phyloP scores from a whole-genome alignment of 495 filamentous ascomycete genomes.

The Aspergillus bertholletiae region DNA sequence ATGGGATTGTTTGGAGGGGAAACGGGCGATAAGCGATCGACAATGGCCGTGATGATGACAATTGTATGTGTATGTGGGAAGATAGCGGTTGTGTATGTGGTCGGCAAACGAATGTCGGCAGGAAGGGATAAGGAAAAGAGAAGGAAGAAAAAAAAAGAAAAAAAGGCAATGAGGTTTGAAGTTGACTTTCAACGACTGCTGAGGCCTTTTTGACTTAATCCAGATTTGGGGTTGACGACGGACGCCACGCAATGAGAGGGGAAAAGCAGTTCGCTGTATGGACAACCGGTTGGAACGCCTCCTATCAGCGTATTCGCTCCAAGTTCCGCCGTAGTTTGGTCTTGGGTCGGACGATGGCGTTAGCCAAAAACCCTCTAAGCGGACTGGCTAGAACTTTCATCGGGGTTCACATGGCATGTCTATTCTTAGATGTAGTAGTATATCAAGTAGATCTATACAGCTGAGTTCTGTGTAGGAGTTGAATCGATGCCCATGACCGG shows the following conservation, averaged over 20 bases:
- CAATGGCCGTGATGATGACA: background rate
- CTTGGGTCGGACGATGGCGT: slow-evolving; percentile 8
- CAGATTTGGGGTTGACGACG: slow-evolving; percentile 23
- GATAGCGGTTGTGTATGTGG: background rate
- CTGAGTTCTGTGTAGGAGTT: too few relatives aligned
- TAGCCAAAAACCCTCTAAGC: background rate
- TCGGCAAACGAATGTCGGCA: background rate
- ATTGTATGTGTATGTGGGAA: background rate
- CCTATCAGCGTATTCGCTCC: slow-evolving; percentile 13
- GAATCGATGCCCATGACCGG: too few relatives aligned
- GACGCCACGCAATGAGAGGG: slow-evolving; percentile 31
- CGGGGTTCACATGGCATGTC: background rate
- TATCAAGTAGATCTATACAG: too few relatives aligned
- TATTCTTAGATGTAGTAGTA: background rate
- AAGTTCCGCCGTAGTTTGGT: background rate
- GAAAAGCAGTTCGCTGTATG: slow-evolving; percentile 2
- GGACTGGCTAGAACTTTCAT: slow-evolving; percentile 3
- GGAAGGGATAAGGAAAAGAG: background rate
- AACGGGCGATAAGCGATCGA: background rate
- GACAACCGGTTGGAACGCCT: slow-evolving; percentile 11
- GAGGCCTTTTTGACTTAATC: slow-evolving; percentile 22
- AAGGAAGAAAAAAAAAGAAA: slow-evolving; percentile 1
- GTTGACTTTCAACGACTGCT: slow-evolving; percentile 5
- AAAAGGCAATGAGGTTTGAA: slow-evolving; percentile 5
- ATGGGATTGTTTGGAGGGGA: background rate